Evolutionary conservation across 1,139 yeast genomes (phyloP).

Genomic region (Kodamaea sp.): DNA sequence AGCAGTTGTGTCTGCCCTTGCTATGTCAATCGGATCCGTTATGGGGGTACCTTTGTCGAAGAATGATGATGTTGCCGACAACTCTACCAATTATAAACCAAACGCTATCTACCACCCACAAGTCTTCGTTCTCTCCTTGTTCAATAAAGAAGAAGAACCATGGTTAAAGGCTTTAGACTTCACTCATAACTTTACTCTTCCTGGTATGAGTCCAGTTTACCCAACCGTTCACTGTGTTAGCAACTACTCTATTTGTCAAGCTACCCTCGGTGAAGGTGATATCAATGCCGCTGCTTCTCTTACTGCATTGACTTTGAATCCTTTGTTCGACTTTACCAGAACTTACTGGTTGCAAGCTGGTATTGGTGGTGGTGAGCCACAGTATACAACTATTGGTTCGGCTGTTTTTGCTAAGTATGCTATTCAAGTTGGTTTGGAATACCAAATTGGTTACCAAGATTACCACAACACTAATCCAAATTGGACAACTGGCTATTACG

Average conservation of each 20-base stretch:
- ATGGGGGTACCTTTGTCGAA: slow-evolving; percentile 21
- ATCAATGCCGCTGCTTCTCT: slow-evolving; percentile 63
- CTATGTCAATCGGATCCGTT: slow-evolving; percentile 13
- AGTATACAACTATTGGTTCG: slow-evolving; percentile 46
- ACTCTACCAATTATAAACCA: slow-evolving; percentile 27
- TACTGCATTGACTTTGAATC: slow-evolving; percentile 51
- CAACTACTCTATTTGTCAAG: slow-evolving; percentile 54
- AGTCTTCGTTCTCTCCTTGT: slow-evolving; percentile 56
- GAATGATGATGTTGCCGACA: slow-evolving; percentile 16
- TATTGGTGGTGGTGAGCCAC: slow-evolving; percentile 64
- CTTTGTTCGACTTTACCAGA: slow-evolving; percentile 53
- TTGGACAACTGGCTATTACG: slow-evolving; percentile 62
- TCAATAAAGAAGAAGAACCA: slow-evolving; percentile 50
- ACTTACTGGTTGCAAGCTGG: slow-evolving; percentile 65
- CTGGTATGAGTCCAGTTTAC: slow-evolving; percentile 62
- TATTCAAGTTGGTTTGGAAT: slow-evolving; percentile 59
- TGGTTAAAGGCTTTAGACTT: slow-evolving; percentile 48
- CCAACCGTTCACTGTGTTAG: slow-evolving; percentile 54
- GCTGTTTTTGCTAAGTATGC: slow-evolving; percentile 62
- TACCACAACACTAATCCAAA: slow-evolving; percentile 47
- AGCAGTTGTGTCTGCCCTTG: slow-evolving; percentile 11
- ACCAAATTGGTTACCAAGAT: slow-evolving; percentile 47
- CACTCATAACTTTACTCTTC: slow-evolving; percentile 46
- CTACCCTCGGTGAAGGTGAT: slow-evolving; percentile 69
- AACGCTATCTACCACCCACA: slow-evolving; percentile 48